These are phyloP conservation scores for Zizania latifolia DNA, from an alignment of 176 grass and related monocot genomes.

Conservation along the genomic window DNA sequence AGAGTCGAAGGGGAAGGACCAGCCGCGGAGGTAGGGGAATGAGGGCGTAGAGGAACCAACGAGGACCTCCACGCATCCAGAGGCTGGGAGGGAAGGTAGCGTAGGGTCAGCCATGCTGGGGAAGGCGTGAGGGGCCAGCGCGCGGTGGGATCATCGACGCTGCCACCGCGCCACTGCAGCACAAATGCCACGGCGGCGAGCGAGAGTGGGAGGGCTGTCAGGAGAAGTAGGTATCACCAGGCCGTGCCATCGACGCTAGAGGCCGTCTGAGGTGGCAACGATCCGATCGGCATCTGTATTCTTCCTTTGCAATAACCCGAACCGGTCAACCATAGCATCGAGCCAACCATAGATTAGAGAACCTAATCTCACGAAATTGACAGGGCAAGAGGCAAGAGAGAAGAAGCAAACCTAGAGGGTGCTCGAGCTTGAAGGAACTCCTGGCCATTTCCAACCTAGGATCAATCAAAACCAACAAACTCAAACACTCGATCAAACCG, in stretches of 20 bases:
- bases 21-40: conserved; percentile 72
- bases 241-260: conserved; percentile 4
- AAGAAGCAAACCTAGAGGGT: conserved; percentile 41
- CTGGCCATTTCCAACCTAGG: conserved; percentile 50
- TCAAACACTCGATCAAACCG: conserved; percentile 17
- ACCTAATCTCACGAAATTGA: neutral
- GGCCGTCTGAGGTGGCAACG: conserved; percentile 19
- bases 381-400: neutral
- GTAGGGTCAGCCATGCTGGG: conserved; percentile 52
- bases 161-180: conserved; percentile 84
- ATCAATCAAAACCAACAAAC: no score
- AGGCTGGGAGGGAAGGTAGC: conserved; percentile 23
- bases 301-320: neutral
- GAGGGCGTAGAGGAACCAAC: conserved; percentile 29
- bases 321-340: neutral
- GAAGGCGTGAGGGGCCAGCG: conserved; percentile 61
- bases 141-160: conserved; percentile 54
- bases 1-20: conserved; percentile 60
- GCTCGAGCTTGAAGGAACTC: conserved; percentile 52
- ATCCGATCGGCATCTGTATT: neutral
- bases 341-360: neutral
- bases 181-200: conserved; percentile 64
- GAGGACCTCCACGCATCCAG: conserved; percentile 8
- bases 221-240: conserved; percentile 48
- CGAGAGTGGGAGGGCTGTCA: conserved; percentile 56